Evolutionary conservation across 164 flowering plant genomes (phyloP).

Genomic region (Stephania japonica): DNA sequence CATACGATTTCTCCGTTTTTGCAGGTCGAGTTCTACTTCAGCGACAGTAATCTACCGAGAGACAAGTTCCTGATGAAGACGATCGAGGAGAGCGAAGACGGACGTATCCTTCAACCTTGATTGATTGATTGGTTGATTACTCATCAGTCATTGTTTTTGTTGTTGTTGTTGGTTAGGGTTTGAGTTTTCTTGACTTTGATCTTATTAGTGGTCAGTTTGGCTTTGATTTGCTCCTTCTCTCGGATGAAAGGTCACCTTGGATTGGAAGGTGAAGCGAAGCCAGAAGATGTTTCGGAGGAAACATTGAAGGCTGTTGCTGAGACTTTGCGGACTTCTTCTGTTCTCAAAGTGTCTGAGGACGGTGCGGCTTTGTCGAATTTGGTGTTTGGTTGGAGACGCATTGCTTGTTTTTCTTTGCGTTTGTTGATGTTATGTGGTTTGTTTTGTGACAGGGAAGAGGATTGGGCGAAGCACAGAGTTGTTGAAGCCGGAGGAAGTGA

Average conservation of each 20-base stretch:
- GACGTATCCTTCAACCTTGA: slow-evolving; percentile 54
- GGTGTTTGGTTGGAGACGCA: background rate
- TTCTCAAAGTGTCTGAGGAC: slow-evolving; percentile 77
- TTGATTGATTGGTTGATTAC: too few species aligned
- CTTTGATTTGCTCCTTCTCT: slow-evolving; percentile 76
- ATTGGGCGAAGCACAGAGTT: slow-evolving; percentile 66
- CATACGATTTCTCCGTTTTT: background rate
- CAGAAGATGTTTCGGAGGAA: slow-evolving; percentile 54
- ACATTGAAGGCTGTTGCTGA: slow-evolving; percentile 73
- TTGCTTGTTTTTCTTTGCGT: background rate
- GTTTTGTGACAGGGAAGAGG: slow-evolving; percentile 44
- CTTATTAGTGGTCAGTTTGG: slow-evolving; percentile 74
- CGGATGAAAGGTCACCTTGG: slow-evolving; percentile 76
- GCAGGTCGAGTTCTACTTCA: slow-evolving; percentile 93
- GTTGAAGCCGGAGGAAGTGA: slow-evolving; percentile 64
- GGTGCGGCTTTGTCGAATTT: slow-evolving; percentile 32
- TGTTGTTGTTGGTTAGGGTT: background rate
- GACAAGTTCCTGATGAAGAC: slow-evolving; percentile 63
- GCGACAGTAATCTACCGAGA: slow-evolving; percentile 89
- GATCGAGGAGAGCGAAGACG: slow-evolving; percentile 66
- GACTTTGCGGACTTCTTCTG: slow-evolving; percentile 46
- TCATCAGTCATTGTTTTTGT: background rate
- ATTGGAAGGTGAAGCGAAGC: slow-evolving; percentile 46
- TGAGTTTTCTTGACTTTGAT: slow-evolving; percentile 31
- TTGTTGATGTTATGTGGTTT: background rate